Percentiles rank a stretch among this genome's conserved stretches.
Conservation (phyloP, 768 basidiomycete genomes). For the Sporobolomyces phaffii region DNA sequence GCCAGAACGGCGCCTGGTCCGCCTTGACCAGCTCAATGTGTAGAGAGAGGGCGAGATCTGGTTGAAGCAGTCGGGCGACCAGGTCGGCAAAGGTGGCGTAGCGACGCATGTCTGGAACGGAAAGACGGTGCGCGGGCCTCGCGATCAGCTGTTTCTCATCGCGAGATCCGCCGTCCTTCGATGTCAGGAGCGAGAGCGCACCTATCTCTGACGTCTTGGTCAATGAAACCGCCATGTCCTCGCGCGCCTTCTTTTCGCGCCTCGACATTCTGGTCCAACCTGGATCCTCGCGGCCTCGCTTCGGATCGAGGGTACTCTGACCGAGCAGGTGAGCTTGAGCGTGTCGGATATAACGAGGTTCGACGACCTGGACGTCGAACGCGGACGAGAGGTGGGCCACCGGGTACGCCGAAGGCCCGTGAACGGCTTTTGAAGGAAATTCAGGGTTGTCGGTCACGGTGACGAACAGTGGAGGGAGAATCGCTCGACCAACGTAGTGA, state of each 20-base stretch:
- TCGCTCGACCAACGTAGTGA: constrained; percentile 23
- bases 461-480: neutral
- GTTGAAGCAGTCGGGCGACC: neutral
- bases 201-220: constrained; percentile 10
- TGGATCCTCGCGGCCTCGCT: neutral
- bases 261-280: neutral
- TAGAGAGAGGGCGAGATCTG: neutral
- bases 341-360: constrained; percentile 11
- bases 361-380: constrained; percentile 8
- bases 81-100: neutral
- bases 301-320: neutral
- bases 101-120: constrained; percentile 15
- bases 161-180: too few relatives aligned
- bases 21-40: neutral
- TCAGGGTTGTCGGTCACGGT: constrained; percentile 11
- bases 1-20: constrained; percentile 7
- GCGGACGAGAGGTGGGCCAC: constrained; percentile 1
- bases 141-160: too few relatives aligned
- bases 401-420: constrained; percentile 12
- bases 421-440: neutral
- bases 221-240: neutral
- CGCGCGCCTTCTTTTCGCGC: constrained; percentile 3
- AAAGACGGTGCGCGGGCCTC: too few relatives aligned
- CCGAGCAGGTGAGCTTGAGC: constrained; percentile 6
- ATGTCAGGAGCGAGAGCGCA: neutral